Percentiles rank a stretch among this genome's conserved stretches.
Conservation (phyloP, 257 asterid species). For the Scutellaria barbata region DNA sequence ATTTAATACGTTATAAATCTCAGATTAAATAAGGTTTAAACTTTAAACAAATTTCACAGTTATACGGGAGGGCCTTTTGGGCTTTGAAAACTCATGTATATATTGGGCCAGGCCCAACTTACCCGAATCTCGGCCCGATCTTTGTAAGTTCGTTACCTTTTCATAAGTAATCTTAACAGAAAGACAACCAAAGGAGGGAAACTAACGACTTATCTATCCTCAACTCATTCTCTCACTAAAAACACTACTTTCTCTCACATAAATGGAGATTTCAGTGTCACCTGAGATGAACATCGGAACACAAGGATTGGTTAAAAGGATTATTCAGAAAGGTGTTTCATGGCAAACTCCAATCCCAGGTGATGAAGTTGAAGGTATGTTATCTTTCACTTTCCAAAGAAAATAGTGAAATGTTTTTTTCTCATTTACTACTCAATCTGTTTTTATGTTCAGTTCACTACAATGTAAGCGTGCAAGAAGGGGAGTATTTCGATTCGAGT, state of each 20-base stretch:
- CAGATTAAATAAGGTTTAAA: not conserved
- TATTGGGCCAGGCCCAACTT: constrained; percentile 3
- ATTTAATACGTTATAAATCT: not conserved
- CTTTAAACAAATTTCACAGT: not conserved
- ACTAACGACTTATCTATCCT: constrained; percentile 52
- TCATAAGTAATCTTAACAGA: constrained; percentile 33
- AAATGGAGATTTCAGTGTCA: constrained; percentile 23
- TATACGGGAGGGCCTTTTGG: not conserved
- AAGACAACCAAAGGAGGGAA: constrained; percentile 52
- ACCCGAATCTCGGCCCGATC: not conserved
- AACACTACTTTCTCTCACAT: not conserved
- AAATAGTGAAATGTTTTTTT: too few species aligned
- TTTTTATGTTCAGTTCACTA: constrained; percentile 57
- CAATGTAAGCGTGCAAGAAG: constrained; percentile 50
- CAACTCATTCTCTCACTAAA: constrained; percentile 23
- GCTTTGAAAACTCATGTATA: not conserved
- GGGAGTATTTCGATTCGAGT: constrained; percentile 52
- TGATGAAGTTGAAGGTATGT: constrained; percentile 63
- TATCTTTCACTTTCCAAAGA: not conserved
- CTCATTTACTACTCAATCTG: not conserved
- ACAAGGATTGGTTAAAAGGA: constrained; percentile 48
- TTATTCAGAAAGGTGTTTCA: constrained; percentile 50
- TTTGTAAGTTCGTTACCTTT: constrained; percentile 31
- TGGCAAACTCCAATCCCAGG: constrained; percentile 73
- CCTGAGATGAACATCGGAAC: constrained; percentile 38